Evolutionary conservation across 1,284 basidiomycete species (phyloP).

Genomic region (Trametes polyzona): DNA sequence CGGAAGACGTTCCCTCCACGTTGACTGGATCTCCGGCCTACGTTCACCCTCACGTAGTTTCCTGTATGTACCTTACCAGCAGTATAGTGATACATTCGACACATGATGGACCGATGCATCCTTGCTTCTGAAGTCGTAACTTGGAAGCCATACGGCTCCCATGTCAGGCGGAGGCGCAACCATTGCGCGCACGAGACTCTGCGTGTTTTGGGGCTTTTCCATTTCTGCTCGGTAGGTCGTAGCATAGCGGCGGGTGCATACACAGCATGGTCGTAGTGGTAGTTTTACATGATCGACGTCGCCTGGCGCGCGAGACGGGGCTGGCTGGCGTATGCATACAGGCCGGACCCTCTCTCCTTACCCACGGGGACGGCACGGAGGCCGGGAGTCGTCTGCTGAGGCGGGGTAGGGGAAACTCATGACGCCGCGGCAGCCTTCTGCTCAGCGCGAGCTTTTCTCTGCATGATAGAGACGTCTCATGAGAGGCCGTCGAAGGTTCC

Average conservation of each 20-base stretch:
- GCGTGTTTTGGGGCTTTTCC: slow-evolving; percentile 38
- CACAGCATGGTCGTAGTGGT: slow-evolving; percentile 30
- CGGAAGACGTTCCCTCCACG: slow-evolving; percentile 42
- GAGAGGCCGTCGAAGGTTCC: neutral
- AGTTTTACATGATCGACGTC: slow-evolving; percentile 32
- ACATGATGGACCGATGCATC: neutral
- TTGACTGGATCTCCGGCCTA: no score
- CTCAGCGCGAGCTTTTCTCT: slow-evolving; percentile 69
- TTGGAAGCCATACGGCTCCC: no score
- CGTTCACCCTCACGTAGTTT: no score
- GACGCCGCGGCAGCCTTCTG: slow-evolving; percentile 54
- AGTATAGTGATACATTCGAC: neutral
- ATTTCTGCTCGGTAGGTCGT: slow-evolving; percentile 33
- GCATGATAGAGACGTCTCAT: slow-evolving; percentile 10
- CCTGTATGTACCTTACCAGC: neutral
- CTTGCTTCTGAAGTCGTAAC: no score
- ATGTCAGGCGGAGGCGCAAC: neutral
- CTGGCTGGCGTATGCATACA: slow-evolving; percentile 13
- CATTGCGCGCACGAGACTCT: neutral
- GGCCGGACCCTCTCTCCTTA: slow-evolving; percentile 10
- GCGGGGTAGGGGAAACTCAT: slow-evolving; percentile 35
- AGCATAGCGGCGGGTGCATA: slow-evolving; percentile 36
- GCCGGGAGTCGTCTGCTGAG: slow-evolving; percentile 11
- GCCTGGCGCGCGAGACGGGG: slow-evolving; percentile 23
- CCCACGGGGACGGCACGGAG: slow-evolving; percentile 16